Conservation (phyloP, 1,139 yeast genomes). For the Suhomyces terraborum region DNA sequence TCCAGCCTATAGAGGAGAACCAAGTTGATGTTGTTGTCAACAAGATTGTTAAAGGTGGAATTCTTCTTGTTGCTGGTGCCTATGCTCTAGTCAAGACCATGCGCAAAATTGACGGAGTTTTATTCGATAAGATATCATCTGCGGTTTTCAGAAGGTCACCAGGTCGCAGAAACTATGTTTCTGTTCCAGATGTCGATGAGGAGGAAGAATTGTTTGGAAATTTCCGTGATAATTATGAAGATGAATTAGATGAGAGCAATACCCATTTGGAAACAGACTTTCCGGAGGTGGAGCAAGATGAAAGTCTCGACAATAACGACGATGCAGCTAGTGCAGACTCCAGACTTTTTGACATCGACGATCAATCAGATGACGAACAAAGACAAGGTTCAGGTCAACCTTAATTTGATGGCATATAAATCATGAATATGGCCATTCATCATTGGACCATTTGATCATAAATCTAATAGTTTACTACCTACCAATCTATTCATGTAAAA, state of each 20-base stretch:
- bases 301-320: slow-evolving; percentile 7
- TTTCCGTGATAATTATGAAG: slow-evolving; percentile 50
- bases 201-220: slow-evolving; percentile 53
- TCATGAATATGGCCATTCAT: too few species aligned
- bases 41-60: slow-evolving; percentile 59
- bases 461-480: too few species aligned
- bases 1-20: slow-evolving; percentile 66
- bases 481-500: too few species aligned
- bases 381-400: slow-evolving; percentile 3
- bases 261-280: slow-evolving; percentile 21
- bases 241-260: slow-evolving; percentile 42
- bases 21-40: slow-evolving; percentile 65
- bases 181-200: slow-evolving; percentile 47
- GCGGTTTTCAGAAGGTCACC: slow-evolving; percentile 43
- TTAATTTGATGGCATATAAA: too few species aligned
- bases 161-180: slow-evolving; percentile 46
- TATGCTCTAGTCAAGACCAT: slow-evolving; percentile 45
- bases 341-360: slow-evolving; percentile 43
- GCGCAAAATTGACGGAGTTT: slow-evolving; percentile 35
- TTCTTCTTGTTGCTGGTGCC: slow-evolving; percentile 50
- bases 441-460: too few species aligned
- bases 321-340: slow-evolving; percentile 27
- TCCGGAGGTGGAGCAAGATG: slow-evolving; percentile 13
- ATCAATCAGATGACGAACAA: slow-evolving; percentile 21
- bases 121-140: slow-evolving; percentile 39